phyloP scores from a whole-genome alignment of 2,329 filamentous ascomycete genomes.

The Fusarium austroafricanum region DNA sequence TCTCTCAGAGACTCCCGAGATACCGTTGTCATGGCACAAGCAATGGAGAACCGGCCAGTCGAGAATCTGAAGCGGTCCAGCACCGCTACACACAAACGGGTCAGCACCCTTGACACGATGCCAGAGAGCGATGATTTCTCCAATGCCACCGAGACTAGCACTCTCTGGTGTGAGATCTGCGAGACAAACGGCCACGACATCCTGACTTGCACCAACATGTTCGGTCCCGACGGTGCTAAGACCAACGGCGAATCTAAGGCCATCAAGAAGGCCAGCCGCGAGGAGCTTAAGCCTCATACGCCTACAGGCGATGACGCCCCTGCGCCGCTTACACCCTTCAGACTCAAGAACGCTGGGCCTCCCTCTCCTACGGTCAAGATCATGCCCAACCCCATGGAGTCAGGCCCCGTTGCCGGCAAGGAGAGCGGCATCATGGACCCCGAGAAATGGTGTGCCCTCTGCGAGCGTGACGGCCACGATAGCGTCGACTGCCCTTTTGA shows the following conservation, averaged over 20 bases:
- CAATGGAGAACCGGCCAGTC: constrained; percentile 59
- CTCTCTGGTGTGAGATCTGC: constrained; percentile 94
- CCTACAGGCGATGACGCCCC: constrained; percentile 62
- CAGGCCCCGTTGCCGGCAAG: constrained; percentile 79
- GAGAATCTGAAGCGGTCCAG: constrained; percentile 62
- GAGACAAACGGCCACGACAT: constrained; percentile 94
- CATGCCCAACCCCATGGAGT: constrained; percentile 72
- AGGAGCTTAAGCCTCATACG: constrained; percentile 55
- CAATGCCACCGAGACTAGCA: constrained; percentile 76
- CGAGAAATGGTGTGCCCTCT: constrained; percentile 96
- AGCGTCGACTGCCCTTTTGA: constrained; percentile 96
- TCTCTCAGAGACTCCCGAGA: constrained; percentile 75
- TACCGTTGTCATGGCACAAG: constrained; percentile 69
- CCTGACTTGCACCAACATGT: constrained; percentile 93
- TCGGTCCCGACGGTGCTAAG: constrained; percentile 62
- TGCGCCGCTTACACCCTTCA: constrained; percentile 66
- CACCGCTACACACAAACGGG: constrained; percentile 62
- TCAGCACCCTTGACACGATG: constrained; percentile 73
- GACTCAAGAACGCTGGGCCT: constrained; percentile 56
- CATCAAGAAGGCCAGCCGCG: constrained; percentile 51
- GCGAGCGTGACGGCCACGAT: constrained; percentile 95
- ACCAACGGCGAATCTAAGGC: constrained; percentile 47
- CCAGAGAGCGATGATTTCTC: constrained; percentile 77
- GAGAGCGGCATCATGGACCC: constrained; percentile 82
- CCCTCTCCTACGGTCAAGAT: constrained; percentile 58